phyloP scores from a whole-genome alignment of 371 early-diverging fungal species.

The Saksenaea oblongispora region DNA sequence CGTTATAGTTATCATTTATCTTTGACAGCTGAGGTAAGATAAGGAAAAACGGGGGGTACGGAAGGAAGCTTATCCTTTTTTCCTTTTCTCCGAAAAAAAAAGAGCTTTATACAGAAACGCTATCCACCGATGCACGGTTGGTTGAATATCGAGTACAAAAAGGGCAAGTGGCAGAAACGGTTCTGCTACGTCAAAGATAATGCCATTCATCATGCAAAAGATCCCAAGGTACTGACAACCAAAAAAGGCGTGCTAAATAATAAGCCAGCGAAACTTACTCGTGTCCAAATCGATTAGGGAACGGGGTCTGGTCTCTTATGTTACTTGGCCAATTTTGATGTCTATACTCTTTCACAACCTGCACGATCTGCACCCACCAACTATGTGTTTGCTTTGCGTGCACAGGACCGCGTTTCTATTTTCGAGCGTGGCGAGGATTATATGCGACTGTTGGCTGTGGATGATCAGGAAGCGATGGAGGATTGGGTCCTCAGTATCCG shows the following conservation, averaged over 20 bases:
- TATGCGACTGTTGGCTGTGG: slow-evolving; percentile 77
- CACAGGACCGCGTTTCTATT: slow-evolving; percentile 69
- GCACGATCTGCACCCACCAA: slow-evolving; percentile 71
- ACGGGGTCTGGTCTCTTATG: slow-evolving; percentile 65
- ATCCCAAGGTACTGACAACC: slow-evolving; percentile 61
- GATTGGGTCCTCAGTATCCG: slow-evolving; percentile 89
- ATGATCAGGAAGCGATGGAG: slow-evolving; percentile 69
- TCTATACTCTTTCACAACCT: slow-evolving; percentile 68
- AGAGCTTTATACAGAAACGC: slow-evolving; percentile 39
- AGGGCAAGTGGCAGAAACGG: slow-evolving; percentile 77
- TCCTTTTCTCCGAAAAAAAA: slow-evolving; percentile 7
- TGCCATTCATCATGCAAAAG: slow-evolving; percentile 71
- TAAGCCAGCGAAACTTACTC: slow-evolving; percentile 12
- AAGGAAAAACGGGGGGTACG: slow-evolving; percentile 19
- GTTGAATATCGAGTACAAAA: slow-evolving; percentile 70
- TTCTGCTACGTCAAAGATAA: slow-evolving; percentile 68
- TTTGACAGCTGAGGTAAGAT: slow-evolving; percentile 48
- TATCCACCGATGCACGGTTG: slow-evolving; percentile 63
- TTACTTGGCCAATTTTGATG: slow-evolving; percentile 72
- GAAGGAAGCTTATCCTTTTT: slow-evolving; percentile 34
- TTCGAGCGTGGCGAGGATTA: slow-evolving; percentile 88
- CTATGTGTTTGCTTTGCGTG: slow-evolving; percentile 84
- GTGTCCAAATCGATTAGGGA: slow-evolving; percentile 34
- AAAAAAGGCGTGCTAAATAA: neutral
- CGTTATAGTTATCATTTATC: slow-evolving; percentile 60